phyloP scores from a whole-genome alignment of 2,329 filamentous ascomycete genomes.

The Claviceps pusilla region DNA sequence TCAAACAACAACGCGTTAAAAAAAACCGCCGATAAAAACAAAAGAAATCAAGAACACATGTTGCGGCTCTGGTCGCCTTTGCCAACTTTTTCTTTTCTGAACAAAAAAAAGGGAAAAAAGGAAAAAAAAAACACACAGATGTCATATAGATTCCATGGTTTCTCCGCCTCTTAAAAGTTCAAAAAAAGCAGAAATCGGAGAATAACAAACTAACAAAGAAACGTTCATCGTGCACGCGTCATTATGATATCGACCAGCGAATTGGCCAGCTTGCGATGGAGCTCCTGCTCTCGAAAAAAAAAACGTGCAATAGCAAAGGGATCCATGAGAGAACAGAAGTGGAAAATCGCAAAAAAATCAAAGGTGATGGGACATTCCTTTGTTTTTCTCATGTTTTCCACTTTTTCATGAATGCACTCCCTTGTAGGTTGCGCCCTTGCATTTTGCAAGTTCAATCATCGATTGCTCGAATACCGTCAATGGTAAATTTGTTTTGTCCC shows the following conservation, averaged over 20 bases:
- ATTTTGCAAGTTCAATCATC: background rate
- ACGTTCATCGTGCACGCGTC: conserved; percentile 2
- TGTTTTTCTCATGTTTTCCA: no score
- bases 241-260: conserved; percentile 6
- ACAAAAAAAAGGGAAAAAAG: background rate
- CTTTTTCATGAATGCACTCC: background rate
- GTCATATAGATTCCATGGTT: conserved; percentile 2
- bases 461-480: background rate
- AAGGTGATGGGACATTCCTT: background rate
- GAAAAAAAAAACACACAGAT: conserved; percentile 2
- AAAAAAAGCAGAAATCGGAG: background rate
- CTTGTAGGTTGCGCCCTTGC: background rate
- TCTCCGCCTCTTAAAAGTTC: background rate
- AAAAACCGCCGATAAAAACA: background rate
- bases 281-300: background rate
- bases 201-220: background rate
- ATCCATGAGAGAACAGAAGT: background rate
- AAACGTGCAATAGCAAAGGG: conserved; percentile 1
- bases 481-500: conserved; percentile 10
- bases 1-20: background rate
- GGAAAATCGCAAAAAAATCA: background rate
- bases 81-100: conserved; percentile 1
- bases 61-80: conserved; percentile 3
- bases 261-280: conserved; percentile 3
- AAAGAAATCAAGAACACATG: background rate